Evolutionary conservation across 202 grass and related monocot species (phyloP).

Genomic region (Zoysia matrella): DNA sequence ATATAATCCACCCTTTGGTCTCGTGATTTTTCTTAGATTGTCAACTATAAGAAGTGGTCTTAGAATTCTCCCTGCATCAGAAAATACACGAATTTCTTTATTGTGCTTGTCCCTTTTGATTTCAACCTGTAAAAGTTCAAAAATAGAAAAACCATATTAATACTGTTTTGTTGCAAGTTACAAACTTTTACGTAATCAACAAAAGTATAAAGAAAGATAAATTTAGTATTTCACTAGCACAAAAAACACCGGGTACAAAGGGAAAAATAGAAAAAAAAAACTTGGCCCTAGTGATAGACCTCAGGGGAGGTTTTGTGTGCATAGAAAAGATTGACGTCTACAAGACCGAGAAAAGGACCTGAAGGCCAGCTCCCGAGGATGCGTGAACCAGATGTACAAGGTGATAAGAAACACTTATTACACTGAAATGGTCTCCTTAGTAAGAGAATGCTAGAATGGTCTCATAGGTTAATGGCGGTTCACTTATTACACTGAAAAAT

Average conservation of each 20-base stretch:
- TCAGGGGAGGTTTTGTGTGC: too few relatives aligned
- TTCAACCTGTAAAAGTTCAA: conserved; percentile 68
- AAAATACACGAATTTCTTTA: conserved; percentile 86
- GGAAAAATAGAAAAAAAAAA: background rate
- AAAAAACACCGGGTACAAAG: background rate
- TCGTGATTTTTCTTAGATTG: conserved; percentile 74
- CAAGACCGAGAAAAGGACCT: background rate
- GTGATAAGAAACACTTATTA: too few relatives aligned
- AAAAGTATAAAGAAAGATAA: conserved; percentile 23
- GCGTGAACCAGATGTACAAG: background rate
- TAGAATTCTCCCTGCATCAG: conserved; percentile 84
- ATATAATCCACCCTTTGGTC: conserved; percentile 54
- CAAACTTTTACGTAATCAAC: background rate
- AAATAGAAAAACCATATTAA: conserved; percentile 43
- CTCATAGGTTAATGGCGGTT: background rate
- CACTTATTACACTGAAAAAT: background rate
- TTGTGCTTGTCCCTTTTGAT: conserved; percentile 78
- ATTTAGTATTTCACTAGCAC: background rate
- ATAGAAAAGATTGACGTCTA: too few relatives aligned
- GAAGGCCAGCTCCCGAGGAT: background rate
- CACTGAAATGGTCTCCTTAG: too few relatives aligned
- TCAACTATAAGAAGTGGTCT: conserved; percentile 91
- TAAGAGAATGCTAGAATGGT: too few relatives aligned
- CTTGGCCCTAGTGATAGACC: too few relatives aligned
- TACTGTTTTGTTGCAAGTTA: conserved; percentile 1